Percentiles rank a stretch among this genome's conserved stretches.
Evolutionary conservation across 2,329 filamentous ascomycete genomes (phyloP).

Genomic region (Stylonectria norvegica): DNA sequence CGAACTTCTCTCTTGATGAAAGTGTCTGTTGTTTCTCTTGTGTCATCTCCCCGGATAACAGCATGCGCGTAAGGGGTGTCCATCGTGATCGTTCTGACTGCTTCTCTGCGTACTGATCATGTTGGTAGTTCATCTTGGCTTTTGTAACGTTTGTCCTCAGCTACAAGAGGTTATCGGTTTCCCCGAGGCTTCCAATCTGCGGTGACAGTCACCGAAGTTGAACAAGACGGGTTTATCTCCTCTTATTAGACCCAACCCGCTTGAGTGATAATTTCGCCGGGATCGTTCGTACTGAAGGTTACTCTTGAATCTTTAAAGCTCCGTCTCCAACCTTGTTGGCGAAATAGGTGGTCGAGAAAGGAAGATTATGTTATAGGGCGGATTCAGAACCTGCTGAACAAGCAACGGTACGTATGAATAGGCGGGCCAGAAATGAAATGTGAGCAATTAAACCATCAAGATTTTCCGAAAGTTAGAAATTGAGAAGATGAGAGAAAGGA

Average conservation of each 20-base stretch:
- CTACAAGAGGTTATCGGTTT: too few relatives aligned
- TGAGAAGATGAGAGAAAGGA: slow-evolving; percentile 23
- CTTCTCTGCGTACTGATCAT: slow-evolving; percentile 28
- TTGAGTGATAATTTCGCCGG: too few relatives aligned
- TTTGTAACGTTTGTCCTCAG: slow-evolving; percentile 4
- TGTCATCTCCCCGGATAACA: slow-evolving; percentile 79
- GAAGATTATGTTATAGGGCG: too few relatives aligned
- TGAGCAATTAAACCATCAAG: too few relatives aligned
- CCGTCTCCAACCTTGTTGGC: too few relatives aligned
- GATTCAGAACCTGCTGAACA: slow-evolving; percentile 57
- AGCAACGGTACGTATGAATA: slow-evolving; percentile 25
- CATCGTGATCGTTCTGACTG: slow-evolving; percentile 72
- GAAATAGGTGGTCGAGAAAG: too few relatives aligned
- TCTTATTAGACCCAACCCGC: too few relatives aligned
- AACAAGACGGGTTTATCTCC: too few relatives aligned
- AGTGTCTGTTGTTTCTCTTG: slow-evolving; percentile 68
- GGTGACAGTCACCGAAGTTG: too few relatives aligned
- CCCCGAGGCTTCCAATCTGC: too few relatives aligned
- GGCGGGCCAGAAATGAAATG: slow-evolving; percentile 21
- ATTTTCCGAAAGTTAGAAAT: slow-evolving; percentile 28
- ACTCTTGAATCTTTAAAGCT: too few relatives aligned
- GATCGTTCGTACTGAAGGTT: too few relatives aligned
- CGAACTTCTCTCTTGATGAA: slow-evolving; percentile 67
- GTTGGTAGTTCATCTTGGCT: slow-evolving; percentile 27
- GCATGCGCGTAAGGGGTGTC: slow-evolving; percentile 77